Evolutionary conservation across 164 flowering plant species (phyloP).

Genomic region (Cinnamomum chago): DNA sequence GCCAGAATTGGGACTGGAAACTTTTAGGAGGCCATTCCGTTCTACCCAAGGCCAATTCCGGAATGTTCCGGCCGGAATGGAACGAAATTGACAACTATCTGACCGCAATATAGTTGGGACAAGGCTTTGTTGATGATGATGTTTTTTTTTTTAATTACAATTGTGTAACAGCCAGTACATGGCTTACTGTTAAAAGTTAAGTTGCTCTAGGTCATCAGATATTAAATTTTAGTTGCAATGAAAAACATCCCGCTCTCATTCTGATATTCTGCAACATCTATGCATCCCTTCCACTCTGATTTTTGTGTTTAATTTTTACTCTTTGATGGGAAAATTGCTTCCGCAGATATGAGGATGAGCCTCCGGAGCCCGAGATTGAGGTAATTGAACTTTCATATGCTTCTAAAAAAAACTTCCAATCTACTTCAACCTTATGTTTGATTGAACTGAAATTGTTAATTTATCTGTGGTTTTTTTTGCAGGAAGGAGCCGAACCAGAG

Average conservation of each 20-base stretch:
- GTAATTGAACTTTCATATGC: conserved; percentile 23
- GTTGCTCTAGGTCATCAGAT: background rate
- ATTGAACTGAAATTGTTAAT: conserved; percentile 4
- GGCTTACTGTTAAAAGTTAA: too few species aligned
- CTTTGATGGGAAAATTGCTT: background rate
- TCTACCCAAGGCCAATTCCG: too few species aligned
- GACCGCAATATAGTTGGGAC: too few species aligned
- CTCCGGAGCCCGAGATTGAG: conserved; percentile 73
- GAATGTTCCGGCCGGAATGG: too few species aligned
- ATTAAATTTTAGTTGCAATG: background rate
- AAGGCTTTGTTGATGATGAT: too few species aligned
- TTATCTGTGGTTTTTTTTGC: background rate
- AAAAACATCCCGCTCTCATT: background rate
- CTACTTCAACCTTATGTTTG: background rate
- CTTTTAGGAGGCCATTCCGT: too few species aligned
- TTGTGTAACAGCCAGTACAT: too few species aligned
- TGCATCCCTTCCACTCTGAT: background rate
- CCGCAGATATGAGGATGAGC: conserved; percentile 76
- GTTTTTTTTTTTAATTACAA: too few species aligned
- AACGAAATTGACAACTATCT: too few species aligned
- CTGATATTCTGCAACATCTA: background rate
- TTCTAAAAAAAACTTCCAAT: background rate
- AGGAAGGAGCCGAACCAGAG: conserved; percentile 55
- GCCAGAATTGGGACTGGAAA: too few species aligned
- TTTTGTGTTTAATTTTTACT: background rate